Evolutionary conservation across 371 early-diverging fungal species (phyloP).

Genomic region (Mortierella sp.): DNA sequence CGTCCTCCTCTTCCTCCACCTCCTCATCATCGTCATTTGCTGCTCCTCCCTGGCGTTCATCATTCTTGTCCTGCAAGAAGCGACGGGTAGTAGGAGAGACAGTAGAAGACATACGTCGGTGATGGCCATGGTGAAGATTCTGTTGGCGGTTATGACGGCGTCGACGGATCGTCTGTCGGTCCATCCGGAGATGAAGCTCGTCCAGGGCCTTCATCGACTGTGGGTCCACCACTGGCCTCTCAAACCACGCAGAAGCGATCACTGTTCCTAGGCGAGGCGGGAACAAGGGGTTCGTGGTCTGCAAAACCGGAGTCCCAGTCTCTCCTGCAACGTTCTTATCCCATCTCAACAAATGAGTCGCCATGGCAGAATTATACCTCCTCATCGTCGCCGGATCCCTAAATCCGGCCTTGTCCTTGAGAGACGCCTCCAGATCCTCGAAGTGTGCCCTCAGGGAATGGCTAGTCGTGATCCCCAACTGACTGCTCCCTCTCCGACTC

Average conservation of each 20-base stretch:
- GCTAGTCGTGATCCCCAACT: not conserved
- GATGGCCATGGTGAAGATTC: not conserved
- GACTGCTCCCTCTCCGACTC: slow-evolving; percentile 1
- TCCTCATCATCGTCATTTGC: not conserved
- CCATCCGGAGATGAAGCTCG: slow-evolving; percentile 60
- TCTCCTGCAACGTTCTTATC: slow-evolving; percentile 40
- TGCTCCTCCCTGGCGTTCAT: slow-evolving; percentile 39
- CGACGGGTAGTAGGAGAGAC: not conserved
- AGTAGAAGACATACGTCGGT: not conserved
- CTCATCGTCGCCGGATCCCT: not conserved
- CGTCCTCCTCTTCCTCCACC: not conserved
- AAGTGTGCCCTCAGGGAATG: slow-evolving; percentile 19
- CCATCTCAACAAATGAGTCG: slow-evolving; percentile 69
- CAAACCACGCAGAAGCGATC: slow-evolving; percentile 77
- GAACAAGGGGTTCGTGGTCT: slow-evolving; percentile 83
- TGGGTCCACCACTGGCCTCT: slow-evolving; percentile 81
- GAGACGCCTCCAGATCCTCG: slow-evolving; percentile 5
- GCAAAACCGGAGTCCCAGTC: slow-evolving; percentile 59
- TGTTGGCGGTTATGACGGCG: not conserved
- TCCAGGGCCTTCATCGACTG: slow-evolving; percentile 75
- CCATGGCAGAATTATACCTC: slow-evolving; percentile 64
- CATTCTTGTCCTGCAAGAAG: not conserved
- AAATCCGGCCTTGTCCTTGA: not conserved
- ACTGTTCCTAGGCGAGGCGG: slow-evolving; percentile 69
- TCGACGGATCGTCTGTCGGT: slow-evolving; percentile 6